Evolutionary conservation across 208 protist species (phyloP), one percentile per base, ranked within the genome.

Genomic region (Acanthamoeba divionensis): DNA sequence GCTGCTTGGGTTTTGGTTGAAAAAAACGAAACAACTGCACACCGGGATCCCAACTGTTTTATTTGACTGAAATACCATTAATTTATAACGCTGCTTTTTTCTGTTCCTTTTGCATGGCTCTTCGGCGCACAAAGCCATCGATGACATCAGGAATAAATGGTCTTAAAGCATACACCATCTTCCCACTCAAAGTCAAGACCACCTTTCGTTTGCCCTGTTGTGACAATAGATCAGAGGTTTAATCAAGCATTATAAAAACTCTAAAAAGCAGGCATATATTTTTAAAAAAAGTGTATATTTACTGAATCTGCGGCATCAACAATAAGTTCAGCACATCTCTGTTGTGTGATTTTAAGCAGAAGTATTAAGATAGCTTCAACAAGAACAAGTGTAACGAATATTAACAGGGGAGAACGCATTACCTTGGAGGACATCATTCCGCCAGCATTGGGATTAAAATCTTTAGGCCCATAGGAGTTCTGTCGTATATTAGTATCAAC

Each of bases 221-320:
- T 38, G 89, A 85, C 41, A 79, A 85, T 48, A 47, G 21, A 44
- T 79, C 77, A 62, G 77, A 91, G 44, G 50, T 79, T 85, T 91
- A 71, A 66, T 5, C n/a, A 47, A 55, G 31, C n/a, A 21, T 62
- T 18, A 48, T 8, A 41, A 47, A 31, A 36, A 15, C 45, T 75
- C 24, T 31, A 33, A 7, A n/a, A n/a, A 13, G 21, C 8, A 45
- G 21, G 15, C n/a, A 12, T 29, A 63, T 55, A 75, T 62, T 45
- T 15, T 50, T 36, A 38, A 69, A 13, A 80, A 26, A 29, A 8
- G 31, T 54, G 33, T 31, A 67, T 71, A 15, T 71, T 44, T 18
- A 80, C 71, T 50, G 52, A 54, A 26, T 88, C 79, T 13, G 79
- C 79, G 1, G 79, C 79, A 10, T 88, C 79, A 0, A 88, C 79